Evolutionary conservation across 202 grass and related monocot genomes (phyloP).

Genomic region (Alloteropsis angusta): DNA sequence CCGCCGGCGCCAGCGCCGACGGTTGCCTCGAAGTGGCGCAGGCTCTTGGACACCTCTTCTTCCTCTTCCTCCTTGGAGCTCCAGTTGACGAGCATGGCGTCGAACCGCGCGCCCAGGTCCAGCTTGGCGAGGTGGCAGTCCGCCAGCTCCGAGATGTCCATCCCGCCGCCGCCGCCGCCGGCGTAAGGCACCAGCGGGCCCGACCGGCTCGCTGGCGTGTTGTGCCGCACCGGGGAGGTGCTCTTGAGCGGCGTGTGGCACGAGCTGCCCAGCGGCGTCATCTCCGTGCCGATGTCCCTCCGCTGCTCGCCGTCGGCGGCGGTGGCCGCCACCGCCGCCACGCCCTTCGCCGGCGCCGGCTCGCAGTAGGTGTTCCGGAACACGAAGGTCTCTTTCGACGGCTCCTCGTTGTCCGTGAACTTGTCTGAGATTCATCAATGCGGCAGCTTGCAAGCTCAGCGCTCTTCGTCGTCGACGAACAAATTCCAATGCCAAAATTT

Average conservation of each 20-base stretch:
- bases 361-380: conserved; percentile 57
- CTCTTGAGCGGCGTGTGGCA: conserved; percentile 78
- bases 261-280: conserved; percentile 77
- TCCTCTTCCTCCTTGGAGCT: conserved; percentile 95
- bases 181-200: conserved; percentile 67
- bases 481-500: background rate
- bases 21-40: conserved; percentile 75
- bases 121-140: conserved; percentile 80
- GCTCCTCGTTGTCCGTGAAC: conserved; percentile 82
- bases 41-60: conserved; percentile 86
- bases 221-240: conserved; percentile 69
- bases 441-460: background rate
- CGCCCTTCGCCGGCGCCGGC: background rate
- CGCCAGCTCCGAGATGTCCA: conserved; percentile 64
- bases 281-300: conserved; percentile 79
- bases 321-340: background rate
- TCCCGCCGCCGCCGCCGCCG: conserved; percentile 14
- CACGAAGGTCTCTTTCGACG: conserved; percentile 56
- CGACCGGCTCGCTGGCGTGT: conserved; percentile 67
- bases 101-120: conserved; percentile 52
- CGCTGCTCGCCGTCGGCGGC: conserved; percentile 11
- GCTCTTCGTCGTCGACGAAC: background rate
- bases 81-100: conserved; percentile 71
- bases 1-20: background rate
- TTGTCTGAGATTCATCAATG: conserved; percentile 46